Conservation (phyloP, 345 rosid genomes). For the Brassica cretica region DNA sequence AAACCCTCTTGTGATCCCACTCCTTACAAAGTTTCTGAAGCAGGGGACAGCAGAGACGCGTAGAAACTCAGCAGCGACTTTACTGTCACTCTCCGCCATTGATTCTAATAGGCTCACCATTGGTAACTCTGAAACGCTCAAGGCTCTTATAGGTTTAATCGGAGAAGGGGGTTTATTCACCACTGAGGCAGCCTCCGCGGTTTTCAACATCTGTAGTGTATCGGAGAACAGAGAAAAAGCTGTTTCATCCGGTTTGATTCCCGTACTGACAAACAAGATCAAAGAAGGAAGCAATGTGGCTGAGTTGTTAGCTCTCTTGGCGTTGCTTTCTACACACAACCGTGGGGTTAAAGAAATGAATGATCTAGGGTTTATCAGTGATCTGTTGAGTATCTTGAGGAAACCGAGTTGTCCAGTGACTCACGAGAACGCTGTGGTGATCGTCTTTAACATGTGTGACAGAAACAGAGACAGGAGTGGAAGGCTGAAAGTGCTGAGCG, state of each 20-base stretch:
- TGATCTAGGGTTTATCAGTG: constrained; percentile 43
- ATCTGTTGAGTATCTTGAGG: constrained; percentile 50
- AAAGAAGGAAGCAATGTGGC: constrained; percentile 42
- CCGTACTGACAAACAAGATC: constrained; percentile 44
- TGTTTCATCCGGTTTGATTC: constrained; percentile 44
- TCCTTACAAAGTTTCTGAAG: constrained; percentile 45
- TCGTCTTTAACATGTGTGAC: constrained; percentile 45
- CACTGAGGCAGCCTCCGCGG: constrained; percentile 50
- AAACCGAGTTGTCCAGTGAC: constrained; percentile 36
- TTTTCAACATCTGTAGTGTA: constrained; percentile 44
- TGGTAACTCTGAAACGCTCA: constrained; percentile 55
- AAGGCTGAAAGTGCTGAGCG: constrained; percentile 29
- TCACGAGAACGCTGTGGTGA: constrained; percentile 55
- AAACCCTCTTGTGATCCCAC: constrained; percentile 43
- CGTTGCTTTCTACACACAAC: constrained; percentile 45
- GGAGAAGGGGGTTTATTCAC: constrained; percentile 45
- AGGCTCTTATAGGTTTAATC: constrained; percentile 50
- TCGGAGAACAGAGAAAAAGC: constrained; percentile 46
- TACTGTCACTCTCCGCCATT: constrained; percentile 41
- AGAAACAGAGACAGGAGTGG: constrained; percentile 27
- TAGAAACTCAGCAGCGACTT: constrained; percentile 55
- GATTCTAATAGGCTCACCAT: constrained; percentile 39
- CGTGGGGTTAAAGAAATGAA: constrained; percentile 46
- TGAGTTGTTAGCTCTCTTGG: constrained; percentile 51
- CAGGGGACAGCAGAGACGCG: constrained; percentile 46